Percentiles rank a stretch among this genome's conserved stretches.
Conservation (phyloP, 208 protist genomes). For the Naegleria lovaniensis region DNA sequence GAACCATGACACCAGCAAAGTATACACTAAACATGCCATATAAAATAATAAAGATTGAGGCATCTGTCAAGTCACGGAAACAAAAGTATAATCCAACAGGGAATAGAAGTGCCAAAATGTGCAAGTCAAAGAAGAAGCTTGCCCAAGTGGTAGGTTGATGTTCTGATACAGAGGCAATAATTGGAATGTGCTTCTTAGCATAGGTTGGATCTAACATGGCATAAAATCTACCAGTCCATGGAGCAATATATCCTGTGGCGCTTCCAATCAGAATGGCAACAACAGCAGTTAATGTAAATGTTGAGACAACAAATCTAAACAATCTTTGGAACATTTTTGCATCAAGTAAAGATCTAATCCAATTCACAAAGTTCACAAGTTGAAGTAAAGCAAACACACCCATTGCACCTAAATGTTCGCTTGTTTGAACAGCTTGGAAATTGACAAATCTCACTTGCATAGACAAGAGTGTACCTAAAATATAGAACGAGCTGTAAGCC, state of each 20-base stretch:
- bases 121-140: constrained; percentile 84
- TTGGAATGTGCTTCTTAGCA: constrained; percentile 75
- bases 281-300: not conserved
- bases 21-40: constrained; percentile 74
- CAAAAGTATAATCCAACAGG: constrained; percentile 77
- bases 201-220: constrained; percentile 82
- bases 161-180: constrained; percentile 88
- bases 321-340: constrained; percentile 5
- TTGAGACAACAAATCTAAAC: not conserved
- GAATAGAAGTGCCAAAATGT: constrained; percentile 69
- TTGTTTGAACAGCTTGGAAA: constrained; percentile 78
- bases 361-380: not conserved
- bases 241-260: constrained; percentile 57
- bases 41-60: constrained; percentile 68
- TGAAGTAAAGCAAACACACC: constrained; percentile 58
- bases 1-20: constrained; percentile 74
- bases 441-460: constrained; percentile 88
- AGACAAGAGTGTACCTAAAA: constrained; percentile 81
- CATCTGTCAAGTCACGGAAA: constrained; percentile 63
- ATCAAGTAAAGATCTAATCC: constrained; percentile 21
- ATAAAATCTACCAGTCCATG: constrained; percentile 79
- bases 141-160: constrained; percentile 87
- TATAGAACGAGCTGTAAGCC: constrained; percentile 87
- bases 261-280: constrained; percentile 22
- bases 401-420: constrained; percentile 86